phyloP scores from a whole-genome alignment of 2,329 filamentous ascomycete species.

The Aureobasidium sp. region DNA sequence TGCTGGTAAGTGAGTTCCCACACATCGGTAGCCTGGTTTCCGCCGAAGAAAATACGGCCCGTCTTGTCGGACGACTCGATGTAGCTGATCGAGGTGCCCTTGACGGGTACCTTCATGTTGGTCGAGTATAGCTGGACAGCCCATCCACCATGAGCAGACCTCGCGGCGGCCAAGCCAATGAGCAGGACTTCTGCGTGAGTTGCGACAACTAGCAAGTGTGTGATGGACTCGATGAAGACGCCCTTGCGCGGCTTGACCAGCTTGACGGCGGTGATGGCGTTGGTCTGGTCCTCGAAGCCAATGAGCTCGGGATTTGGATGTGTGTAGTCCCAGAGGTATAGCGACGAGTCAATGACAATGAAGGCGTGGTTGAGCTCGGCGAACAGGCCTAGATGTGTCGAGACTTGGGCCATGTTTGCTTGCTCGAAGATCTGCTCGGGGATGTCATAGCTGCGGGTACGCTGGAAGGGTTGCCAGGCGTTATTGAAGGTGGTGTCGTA shows the following conservation, averaged over 20 bases:
- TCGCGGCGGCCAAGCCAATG: conserved; percentile 68
- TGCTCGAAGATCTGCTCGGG: conserved; percentile 89
- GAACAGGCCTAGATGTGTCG: conserved; percentile 92
- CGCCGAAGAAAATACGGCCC: conserved; percentile 90
- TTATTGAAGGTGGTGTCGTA: conserved; percentile 67
- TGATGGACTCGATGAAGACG: conserved; percentile 82
- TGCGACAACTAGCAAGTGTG: conserved; percentile 80
- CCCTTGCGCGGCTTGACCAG: conserved; percentile 76
- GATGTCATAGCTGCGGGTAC: conserved; percentile 77
- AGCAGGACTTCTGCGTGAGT: conserved; percentile 79
- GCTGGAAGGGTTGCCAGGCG: conserved; percentile 85
- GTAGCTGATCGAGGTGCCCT: conserved; percentile 67
- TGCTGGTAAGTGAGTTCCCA: conserved; percentile 95
- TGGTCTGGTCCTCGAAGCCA: conserved; percentile 81
- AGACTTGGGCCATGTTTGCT: conserved; percentile 78
- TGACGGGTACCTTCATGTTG: conserved; percentile 70
- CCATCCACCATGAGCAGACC: conserved; percentile 59
- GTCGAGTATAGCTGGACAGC: conserved; percentile 79
- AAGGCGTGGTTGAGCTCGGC: conserved; percentile 92
- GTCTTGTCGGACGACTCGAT: conserved; percentile 71
- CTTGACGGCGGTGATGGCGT: conserved; percentile 86
- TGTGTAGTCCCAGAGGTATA: conserved; percentile 98
- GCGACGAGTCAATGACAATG: conserved; percentile 89
- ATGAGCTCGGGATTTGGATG: conserved; percentile 84
- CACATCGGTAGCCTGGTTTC: conserved; percentile 73